Conservation (phyloP, 2,329 filamentous ascomycete species). For the Cytospora schulzeri region DNA sequence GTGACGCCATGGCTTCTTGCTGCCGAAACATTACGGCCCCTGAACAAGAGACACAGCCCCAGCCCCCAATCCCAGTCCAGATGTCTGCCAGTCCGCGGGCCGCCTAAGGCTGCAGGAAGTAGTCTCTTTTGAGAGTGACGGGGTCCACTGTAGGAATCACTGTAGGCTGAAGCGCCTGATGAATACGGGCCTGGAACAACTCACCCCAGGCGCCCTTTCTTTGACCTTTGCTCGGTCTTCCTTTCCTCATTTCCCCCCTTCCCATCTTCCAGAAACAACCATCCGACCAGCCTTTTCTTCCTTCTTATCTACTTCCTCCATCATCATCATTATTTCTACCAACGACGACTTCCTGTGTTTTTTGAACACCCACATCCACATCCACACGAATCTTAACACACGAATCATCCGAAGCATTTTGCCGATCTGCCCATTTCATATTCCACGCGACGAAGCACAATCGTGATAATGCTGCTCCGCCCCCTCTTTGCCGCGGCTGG, state of each 20-base stretch:
- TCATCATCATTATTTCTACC: not conserved
- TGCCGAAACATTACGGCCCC: not conserved
- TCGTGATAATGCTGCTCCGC: constrained; percentile 41
- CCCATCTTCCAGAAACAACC: not conserved
- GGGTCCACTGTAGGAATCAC: not conserved
- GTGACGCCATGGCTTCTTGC: not conserved
- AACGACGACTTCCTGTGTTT: not conserved
- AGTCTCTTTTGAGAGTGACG: not conserved
- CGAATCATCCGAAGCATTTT: not conserved
- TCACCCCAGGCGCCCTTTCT: not conserved
- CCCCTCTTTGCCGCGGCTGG: constrained; percentile 48
- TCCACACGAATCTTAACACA: not conserved
- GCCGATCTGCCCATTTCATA: not conserved
- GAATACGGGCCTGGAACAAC: not conserved
- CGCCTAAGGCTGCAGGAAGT: not conserved
- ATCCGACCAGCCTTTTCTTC: not conserved
- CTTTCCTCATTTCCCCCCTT: not conserved
- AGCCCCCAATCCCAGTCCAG: too few relatives aligned
- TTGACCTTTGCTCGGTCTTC: not conserved
- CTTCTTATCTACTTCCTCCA: not conserved
- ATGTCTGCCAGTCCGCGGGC: not conserved
- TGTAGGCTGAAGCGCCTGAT: not conserved
- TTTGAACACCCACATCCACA: not conserved
- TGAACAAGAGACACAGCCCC: not conserved
- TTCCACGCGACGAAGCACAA: not conserved